phyloP scores from a whole-genome alignment of 768 basidiomycete species.

The Phylloporus rhodoxanthus region DNA sequence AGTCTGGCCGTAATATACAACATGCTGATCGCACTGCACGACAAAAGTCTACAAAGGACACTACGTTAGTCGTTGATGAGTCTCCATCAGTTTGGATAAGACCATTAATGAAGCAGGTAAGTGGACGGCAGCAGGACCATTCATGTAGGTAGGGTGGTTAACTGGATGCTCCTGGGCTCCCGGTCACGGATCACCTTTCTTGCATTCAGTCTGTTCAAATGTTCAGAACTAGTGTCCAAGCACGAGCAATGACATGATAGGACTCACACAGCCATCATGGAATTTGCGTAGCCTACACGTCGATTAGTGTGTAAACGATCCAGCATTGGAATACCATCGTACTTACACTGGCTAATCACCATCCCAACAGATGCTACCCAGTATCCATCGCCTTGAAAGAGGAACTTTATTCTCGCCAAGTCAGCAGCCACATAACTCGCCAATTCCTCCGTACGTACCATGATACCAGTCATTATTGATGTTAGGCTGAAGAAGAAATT shows the following conservation, averaged over 20 bases:
- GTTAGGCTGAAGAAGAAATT: neutral
- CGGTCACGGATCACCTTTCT: slow-evolving; percentile 9
- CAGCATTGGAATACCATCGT: too few relatives aligned
- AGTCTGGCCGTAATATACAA: too few relatives aligned
- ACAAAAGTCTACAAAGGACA: too few relatives aligned
- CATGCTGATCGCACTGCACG: too few relatives aligned
- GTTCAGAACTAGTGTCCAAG: neutral
- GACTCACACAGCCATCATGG: slow-evolving; percentile 12
- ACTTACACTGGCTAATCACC: slow-evolving; percentile 5
- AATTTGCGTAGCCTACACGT: slow-evolving; percentile 9
- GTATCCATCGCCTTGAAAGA: slow-evolving; percentile 1
- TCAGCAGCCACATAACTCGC: neutral
- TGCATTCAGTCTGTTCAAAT: slow-evolving; percentile 6
- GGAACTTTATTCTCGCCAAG: neutral
- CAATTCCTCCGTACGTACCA: neutral
- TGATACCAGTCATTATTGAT: neutral
- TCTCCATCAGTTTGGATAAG: too few relatives aligned
- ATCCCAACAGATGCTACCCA: slow-evolving; percentile 6
- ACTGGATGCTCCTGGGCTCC: neutral
- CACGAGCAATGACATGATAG: neutral
- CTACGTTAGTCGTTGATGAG: too few relatives aligned
- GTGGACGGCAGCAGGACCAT: too few relatives aligned
- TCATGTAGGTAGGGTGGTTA: slow-evolving; percentile 1
- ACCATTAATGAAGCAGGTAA: too few relatives aligned
- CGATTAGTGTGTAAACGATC: neutral